A percentile compares a stretch with the other conserved stretches of the same genome.
phyloP scores from a whole-genome alignment of 176 grass and related monocot genomes.

The Oryza punctata region DNA sequence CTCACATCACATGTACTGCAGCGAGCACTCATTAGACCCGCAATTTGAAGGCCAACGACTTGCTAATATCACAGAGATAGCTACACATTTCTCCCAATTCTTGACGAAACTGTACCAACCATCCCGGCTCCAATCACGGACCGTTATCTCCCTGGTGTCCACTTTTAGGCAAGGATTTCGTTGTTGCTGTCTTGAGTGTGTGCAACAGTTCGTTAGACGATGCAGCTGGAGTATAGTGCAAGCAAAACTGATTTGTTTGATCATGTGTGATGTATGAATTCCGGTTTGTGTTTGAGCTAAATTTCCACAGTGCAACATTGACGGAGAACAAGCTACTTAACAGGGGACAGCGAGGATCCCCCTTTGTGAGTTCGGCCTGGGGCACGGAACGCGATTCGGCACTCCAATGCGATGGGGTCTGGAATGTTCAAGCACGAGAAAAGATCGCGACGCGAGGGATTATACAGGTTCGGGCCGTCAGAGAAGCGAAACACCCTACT shows the following conservation, averaged over 20 bases:
- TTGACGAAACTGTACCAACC: neutral
- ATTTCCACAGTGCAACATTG: neutral
- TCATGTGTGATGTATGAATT: neutral
- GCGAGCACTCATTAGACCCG: neutral
- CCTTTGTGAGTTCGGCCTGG: too few species aligned
- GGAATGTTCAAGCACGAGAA: too few species aligned
- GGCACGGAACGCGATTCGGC: too few species aligned
- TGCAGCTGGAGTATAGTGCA: neutral
- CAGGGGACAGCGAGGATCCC: too few species aligned
- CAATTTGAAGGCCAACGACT: conserved; percentile 7
- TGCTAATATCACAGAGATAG: conserved; percentile 14
- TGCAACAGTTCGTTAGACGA: neutral
- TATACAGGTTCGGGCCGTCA: too few species aligned
- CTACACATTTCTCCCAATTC: neutral
- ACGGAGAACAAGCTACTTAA: too few species aligned
- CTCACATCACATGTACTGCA: neutral
- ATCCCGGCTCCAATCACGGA: conserved; percentile 20
- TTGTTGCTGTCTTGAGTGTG: neutral
- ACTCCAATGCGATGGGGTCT: too few species aligned
- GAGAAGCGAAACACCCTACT: too few species aligned
- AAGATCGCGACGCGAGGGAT: too few species aligned
- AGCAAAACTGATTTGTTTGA: neutral
- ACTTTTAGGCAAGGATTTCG: conserved; percentile 25
- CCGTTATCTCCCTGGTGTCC: neutral
- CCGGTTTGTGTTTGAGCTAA: neutral